Percentiles rank a stretch among this genome's conserved stretches.
Conservation (phyloP, 2,329 filamentous ascomycete genomes). For the Apiospora koreana region DNA sequence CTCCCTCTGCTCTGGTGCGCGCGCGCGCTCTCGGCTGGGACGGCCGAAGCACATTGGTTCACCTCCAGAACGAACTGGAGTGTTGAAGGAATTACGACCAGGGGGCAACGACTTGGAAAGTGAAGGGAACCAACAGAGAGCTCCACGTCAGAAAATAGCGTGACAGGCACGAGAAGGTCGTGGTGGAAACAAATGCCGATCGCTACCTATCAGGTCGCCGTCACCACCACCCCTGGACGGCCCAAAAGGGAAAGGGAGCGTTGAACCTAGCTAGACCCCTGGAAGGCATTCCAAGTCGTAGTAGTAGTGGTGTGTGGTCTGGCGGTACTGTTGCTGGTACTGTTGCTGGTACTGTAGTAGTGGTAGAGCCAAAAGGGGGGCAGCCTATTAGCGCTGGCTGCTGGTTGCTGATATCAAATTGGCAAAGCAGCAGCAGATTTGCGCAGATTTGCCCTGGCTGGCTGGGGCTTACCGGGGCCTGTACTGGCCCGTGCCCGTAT, state of each 20-base stretch:
- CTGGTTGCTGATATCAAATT: not conserved
- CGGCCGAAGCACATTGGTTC: not conserved
- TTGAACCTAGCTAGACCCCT: not conserved
- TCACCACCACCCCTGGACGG: not conserved
- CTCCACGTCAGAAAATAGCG: slow-evolving; percentile 9
- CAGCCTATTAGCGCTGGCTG: not conserved
- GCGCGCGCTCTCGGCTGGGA: not conserved
- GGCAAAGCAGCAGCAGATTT: not conserved
- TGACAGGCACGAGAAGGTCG: not conserved
- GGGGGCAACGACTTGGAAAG: no score
- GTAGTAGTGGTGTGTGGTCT: no score
- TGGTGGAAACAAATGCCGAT: not conserved
- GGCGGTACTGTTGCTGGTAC: no score
- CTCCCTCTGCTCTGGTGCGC: not conserved
- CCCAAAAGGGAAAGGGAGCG: not conserved
- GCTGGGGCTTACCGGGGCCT: not conserved
- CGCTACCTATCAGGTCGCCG: not conserved
- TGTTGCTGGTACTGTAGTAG: no score
- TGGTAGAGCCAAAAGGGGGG: not conserved
- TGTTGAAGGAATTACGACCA: not conserved
- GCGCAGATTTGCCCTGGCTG: no score
- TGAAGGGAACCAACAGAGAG: not conserved
- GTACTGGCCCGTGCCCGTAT: not conserved
- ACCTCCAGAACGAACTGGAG: not conserved
- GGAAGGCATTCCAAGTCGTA: no score